Evolutionary conservation across 2,329 filamentous ascomycete species (phyloP), one percentile per base, ranked within the genome.

Genomic region (Epichloe sylvatica): DNA sequence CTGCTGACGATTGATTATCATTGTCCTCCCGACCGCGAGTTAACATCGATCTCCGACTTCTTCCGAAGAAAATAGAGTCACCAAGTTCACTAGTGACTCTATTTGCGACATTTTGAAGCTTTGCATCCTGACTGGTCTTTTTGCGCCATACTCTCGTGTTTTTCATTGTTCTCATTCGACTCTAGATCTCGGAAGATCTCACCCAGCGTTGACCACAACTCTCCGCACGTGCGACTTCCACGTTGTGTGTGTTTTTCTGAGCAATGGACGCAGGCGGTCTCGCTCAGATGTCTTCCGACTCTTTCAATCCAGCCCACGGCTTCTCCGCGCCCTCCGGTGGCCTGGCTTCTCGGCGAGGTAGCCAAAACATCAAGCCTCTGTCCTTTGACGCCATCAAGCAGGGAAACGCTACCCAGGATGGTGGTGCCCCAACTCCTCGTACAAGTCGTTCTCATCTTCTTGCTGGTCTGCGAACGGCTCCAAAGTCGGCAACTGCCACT

Each of bases 241-340:
- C 47, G 42, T 33, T 37, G 4, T 21, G 33, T 30, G 34, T 44
- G 23, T 38, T 25, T 42, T 38, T 5, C 17, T 70, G 72, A 76
- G 71, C 68, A 59, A 83, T 94, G 84, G 85, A 95, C 91, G 83
- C 91, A 80, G 91, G 91, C 79, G 88, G 89, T 92, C 87, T 95
- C 76, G 84, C 89, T 92, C 89, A 94, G 79, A 97, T 97, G 91
- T 86, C 88, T 74, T 91, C 88, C 76, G 86, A 83, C 75, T 78
- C 83, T 68, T 86, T 86, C 67, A 72, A 77, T 66, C 75, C 84
- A 67, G 74, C 78, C 64, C 78, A 78, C 67, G 83, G 80, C 60
- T 75, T 95, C 60, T 80, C 82, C 62, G 80, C 87, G 71, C 84
- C 89, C 48, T 75, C 80, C 54, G 80, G 84, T 56, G 86, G 89